Evolutionary conservation across 345 rosid genomes (phyloP).

Genomic region (Noccaea caerulescens): DNA sequence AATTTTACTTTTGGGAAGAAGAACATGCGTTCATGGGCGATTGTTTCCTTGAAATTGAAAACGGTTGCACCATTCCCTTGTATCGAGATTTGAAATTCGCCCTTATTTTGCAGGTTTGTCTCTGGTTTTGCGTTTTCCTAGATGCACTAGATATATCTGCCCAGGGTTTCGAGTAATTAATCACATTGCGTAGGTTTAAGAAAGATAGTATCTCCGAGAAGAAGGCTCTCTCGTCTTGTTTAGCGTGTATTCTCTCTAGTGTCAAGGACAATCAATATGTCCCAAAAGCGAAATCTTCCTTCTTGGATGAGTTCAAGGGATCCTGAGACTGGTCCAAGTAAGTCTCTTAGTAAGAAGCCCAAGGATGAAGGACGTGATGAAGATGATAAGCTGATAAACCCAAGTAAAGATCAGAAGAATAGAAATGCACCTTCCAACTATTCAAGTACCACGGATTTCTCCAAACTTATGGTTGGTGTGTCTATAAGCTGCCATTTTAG

Average conservation of each 20-base stretch:
- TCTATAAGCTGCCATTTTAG: not conserved
- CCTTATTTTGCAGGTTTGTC: slow-evolving; percentile 8
- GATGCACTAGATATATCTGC: not conserved
- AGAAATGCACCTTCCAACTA: slow-evolving; percentile 24
- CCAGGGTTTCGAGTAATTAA: slow-evolving; percentile 1
- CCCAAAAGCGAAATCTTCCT: slow-evolving; percentile 70
- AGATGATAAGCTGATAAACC: slow-evolving; percentile 27
- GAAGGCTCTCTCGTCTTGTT: slow-evolving; percentile 6
- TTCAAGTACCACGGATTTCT: slow-evolving; percentile 40
- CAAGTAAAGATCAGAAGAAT: slow-evolving; percentile 19
- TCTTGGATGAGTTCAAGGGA: slow-evolving; percentile 75
- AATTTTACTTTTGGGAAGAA: not conserved
- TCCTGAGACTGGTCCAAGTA: slow-evolving; percentile 15
- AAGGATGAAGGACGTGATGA: slow-evolving; percentile 44
- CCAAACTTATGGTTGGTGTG: slow-evolving; percentile 66
- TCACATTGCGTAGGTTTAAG: not conserved
- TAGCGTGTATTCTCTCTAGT: not conserved
- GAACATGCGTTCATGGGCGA: not conserved
- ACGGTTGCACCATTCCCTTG: not conserved
- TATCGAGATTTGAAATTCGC: not conserved
- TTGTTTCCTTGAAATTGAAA: slow-evolving; percentile 3
- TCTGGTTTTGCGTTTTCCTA: slow-evolving; percentile 4
- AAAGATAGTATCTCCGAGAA: not conserved
- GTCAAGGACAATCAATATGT: slow-evolving; percentile 36
- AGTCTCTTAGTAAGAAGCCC: slow-evolving; percentile 41